Base-by-base conservation (phyloP, 805 yeast genomes). In the Spathaspora passalidarum region DNA sequence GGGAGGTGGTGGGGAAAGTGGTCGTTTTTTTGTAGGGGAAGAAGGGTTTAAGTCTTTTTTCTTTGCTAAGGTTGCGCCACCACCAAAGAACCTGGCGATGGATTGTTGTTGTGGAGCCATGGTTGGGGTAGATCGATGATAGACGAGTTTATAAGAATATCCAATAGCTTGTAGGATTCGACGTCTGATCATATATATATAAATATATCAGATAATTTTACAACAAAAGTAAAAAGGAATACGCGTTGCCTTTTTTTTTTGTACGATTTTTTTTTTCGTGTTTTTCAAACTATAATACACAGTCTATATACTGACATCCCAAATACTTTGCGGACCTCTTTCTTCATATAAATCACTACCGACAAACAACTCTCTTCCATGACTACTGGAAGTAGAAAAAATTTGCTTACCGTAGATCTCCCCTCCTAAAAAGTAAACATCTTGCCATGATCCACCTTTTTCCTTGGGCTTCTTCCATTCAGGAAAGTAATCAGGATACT, bases 401-500 rank as follows among this genome's bases (percentile, higher is more conserved):
- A 88, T 79, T 68, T 89, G 96, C 64, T 88, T 89, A 16, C 96
- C 81, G 38, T 88, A 84, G 41, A 91, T 86, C 64, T 89, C 88
- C 2, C 87, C 96, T 2, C 98, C 98, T 50, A 91, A 68, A 59
- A 91, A 88, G 48, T 81, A 75, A 25, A 84, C 80, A 54, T 88
- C 90, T 47, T 84, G 82, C 78, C 77, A 72, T 21, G 85, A 84
- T 1, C 92, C 90, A 32, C 67, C 65, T 37, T 49, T 56, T 22
- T 67, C 73, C 57, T 69, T 69, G 6, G 76, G 74, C 49, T 65
- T 62, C 66, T 91, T 91, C 97, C 97, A 92, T 54, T 88, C 96
- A 1, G 96, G 88, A 67, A 92, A 92, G 64, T 92, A 91, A 46
- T 92, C 98, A 0, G 97, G 95, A 62, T 81, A 77, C 56, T 84